Evolutionary conservation across 2,329 filamentous ascomycete species (phyloP).

Genomic region (Cadophora malorum): DNA sequence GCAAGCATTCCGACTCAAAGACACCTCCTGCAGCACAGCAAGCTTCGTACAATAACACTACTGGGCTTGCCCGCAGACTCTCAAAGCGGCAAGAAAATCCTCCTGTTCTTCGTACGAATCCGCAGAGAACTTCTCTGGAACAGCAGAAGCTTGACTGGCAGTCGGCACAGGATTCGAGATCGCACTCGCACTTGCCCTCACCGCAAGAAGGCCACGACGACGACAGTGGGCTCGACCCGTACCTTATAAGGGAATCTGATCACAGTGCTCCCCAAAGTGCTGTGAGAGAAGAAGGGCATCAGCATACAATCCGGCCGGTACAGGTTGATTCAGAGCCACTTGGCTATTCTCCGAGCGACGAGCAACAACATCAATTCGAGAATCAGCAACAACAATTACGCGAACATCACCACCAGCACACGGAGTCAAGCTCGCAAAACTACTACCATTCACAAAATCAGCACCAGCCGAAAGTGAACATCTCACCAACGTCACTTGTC

Average conservation of each 20-base stretch:
- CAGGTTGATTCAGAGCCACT: conserved; percentile 37
- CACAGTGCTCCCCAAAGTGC: conserved; percentile 24
- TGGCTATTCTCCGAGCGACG: conserved; percentile 33
- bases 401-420: conserved; percentile 40
- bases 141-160: conserved; percentile 48
- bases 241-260: conserved; percentile 39
- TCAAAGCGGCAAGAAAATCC: conserved; percentile 63
- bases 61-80: conserved; percentile 57
- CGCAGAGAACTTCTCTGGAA: conserved; percentile 48
- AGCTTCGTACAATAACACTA: conserved; percentile 54
- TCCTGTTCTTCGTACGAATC: conserved; percentile 50
- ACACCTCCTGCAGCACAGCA: conserved; percentile 30
- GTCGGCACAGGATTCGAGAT: conserved; percentile 44
- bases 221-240: conserved; percentile 41
- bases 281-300: conserved; percentile 35
- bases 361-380: conserved; percentile 46
- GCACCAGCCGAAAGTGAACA: conserved; percentile 44
- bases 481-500: conserved; percentile 43
- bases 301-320: conserved; percentile 41
- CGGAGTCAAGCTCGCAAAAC: conserved; percentile 38
- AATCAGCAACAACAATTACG: conserved; percentile 35
- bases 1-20: conserved; percentile 38
- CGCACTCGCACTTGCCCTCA: conserved; percentile 41
- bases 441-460: conserved; percentile 39
- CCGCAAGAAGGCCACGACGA: conserved; percentile 42